phyloP scores from a whole-genome alignment of 2,329 filamentous ascomycete genomes.

The Cladophialophora exuberans region DNA sequence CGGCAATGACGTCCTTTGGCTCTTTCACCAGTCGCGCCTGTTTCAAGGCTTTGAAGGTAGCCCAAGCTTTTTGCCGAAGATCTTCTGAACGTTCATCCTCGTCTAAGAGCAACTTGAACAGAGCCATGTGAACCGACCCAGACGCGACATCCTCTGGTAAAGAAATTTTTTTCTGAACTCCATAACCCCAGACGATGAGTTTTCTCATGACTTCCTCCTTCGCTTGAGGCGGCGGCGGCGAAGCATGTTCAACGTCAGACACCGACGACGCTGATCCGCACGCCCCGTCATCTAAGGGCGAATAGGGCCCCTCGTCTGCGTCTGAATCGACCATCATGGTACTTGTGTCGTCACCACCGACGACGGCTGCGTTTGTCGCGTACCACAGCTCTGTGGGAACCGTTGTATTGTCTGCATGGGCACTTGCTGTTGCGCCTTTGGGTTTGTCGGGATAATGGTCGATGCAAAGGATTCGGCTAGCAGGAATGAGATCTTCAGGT shows the following conservation, averaged over 20 bases:
- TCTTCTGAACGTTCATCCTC: not conserved
- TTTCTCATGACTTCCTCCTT: not conserved
- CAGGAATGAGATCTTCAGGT: constrained; percentile 55
- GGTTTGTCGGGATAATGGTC: constrained; percentile 87
- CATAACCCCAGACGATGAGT: constrained; percentile 8
- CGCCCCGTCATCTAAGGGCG: not conserved
- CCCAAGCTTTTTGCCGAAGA: not conserved
- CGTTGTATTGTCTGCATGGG: not conserved
- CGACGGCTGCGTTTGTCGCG: not conserved
- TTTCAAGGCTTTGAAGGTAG: constrained; percentile 1
- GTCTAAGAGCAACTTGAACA: constrained; percentile 16
- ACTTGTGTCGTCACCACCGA: not conserved
- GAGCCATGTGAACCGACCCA: not conserved
- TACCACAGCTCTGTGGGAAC: constrained; percentile 11
- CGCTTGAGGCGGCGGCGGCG: not conserved
- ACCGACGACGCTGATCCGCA: not conserved
- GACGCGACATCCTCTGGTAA: not conserved
- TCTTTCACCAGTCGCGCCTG: not conserved
- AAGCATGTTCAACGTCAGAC: not conserved
- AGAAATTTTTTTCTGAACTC: not conserved
- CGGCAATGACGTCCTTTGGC: constrained; percentile 86
- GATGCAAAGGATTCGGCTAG: constrained; percentile 98
- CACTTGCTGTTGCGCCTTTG: constrained; percentile 77
- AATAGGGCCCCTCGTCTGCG: not conserved
- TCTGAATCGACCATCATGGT: not conserved